Base-by-base conservation (phyloP, 2,329 filamentous ascomycete genomes). In the Colletotrichum theobromicola region DNA sequence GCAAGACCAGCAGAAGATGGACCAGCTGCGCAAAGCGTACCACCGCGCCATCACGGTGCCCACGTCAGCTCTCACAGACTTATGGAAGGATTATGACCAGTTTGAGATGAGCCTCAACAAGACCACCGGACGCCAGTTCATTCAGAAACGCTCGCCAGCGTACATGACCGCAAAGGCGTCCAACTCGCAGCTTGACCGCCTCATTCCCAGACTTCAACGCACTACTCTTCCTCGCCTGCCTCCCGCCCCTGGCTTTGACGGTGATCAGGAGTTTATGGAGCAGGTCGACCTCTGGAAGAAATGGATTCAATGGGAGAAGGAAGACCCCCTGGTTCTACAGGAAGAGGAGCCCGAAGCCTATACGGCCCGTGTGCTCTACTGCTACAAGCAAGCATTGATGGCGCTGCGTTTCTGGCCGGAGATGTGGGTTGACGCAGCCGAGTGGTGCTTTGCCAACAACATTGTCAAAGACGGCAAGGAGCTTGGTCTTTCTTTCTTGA, bases 1-100 rank as follows among this genome's bases (percentile, higher is more conserved):
- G 97, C 96, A 98, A 84, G 97, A 98, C 81, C 94, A 96, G 84
- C 97, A 98, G 82, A 99, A 99, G 88, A 98, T 98, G 94, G 97
- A 99, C 79, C 89, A 94, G 78, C 86, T 99, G 66, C 93, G 97
- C 74, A 98, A 97, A 82, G 94, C 95, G 1, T 99, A 98, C 82
- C 96, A 98, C 80, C 93, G 93, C 67, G 96, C 96, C 16, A 94
- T 98, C 72, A 93, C 92, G 77, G 91, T 98, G 50, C 97, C 97
- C 6, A 98, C 95, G 76, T 91, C 93, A 69, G 94, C 93, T 35
- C 91, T 98, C 63, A 94, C 96, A 80, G 90, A 90, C 67, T 86
- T 99, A 16, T 99, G 97, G 97, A 98, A 97, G 82, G 96, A 99
- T 81, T 99, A 99, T 81, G 96, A 98, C 82, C 93, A 94, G 78